phyloP scores from a whole-genome alignment of 139 green algal species.

The Dunaliella primolecta region DNA sequence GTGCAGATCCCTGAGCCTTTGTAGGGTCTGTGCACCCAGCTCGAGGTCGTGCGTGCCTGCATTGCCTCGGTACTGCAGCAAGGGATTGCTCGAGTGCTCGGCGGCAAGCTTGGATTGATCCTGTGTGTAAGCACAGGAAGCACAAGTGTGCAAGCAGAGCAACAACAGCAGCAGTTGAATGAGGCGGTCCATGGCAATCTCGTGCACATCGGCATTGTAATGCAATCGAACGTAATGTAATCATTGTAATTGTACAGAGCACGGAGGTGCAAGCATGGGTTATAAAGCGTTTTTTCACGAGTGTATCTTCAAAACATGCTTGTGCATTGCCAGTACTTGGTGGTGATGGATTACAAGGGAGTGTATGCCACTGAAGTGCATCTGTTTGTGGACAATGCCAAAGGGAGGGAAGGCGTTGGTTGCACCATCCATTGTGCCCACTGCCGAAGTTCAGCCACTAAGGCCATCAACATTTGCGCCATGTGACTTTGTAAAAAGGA shows the following conservation, averaged over 20 bases:
- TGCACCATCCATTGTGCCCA: too few species aligned
- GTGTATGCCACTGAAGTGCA: background rate
- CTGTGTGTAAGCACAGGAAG: background rate
- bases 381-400: background rate
- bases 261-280: too few species aligned
- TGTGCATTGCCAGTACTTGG: too few species aligned
- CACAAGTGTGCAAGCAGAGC: background rate
- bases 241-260: background rate
- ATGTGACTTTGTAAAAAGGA: too few species aligned
- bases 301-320: too few species aligned
- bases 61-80: constrained; percentile 88
- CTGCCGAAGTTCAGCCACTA: too few species aligned
- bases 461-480: too few species aligned
- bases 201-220: too few species aligned
- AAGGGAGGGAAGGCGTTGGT: too few species aligned
- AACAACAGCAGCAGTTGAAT: background rate
- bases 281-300: too few species aligned
- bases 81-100: constrained; percentile 26
- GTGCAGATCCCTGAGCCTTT: constrained; percentile 43
- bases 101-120: constrained; percentile 28
- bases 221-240: background rate
- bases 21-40: constrained; percentile 73
- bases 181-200: too few species aligned
- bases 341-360: too few species aligned
- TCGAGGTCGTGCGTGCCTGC: constrained; percentile 91